Conservation (phyloP, 2,329 filamentous ascomycete species). For the Cladophialophora immunda region DNA sequence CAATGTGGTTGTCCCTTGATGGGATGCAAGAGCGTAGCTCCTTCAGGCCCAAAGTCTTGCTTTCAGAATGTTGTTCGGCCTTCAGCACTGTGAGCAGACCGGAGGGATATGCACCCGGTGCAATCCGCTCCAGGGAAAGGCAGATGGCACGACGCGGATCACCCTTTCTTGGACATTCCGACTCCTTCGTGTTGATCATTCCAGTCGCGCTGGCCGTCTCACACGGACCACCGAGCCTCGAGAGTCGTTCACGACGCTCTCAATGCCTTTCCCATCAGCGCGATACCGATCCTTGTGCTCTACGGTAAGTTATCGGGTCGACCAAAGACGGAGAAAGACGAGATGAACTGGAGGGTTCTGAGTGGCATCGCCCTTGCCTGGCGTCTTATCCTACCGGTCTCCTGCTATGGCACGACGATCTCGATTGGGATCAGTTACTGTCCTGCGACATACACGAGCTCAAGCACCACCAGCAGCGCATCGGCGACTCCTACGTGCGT, state of each 20-base stretch:
- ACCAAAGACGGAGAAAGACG: neutral
- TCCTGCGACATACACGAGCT: slow-evolving; percentile 31
- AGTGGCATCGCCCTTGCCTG: slow-evolving; percentile 19
- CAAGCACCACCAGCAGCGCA: slow-evolving; percentile 19
- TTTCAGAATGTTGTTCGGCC: neutral
- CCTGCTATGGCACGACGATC: slow-evolving; percentile 35
- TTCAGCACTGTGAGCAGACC: neutral
- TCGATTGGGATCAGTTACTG: slow-evolving; percentile 32
- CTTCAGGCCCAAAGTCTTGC: neutral
- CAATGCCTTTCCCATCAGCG: neutral
- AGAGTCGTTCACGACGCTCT: neutral
- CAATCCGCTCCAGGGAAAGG: neutral
- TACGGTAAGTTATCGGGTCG: slow-evolving; percentile 2
- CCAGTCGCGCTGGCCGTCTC: slow-evolving; percentile 25
- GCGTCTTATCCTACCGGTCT: slow-evolving; percentile 18
- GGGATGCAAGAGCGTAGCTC: neutral
- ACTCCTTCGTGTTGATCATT: slow-evolving; percentile 26
- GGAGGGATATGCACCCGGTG: neutral
- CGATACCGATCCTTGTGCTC: neutral
- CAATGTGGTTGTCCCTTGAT: neutral
- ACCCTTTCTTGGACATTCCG: slow-evolving; percentile 20
- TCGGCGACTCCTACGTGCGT: slow-evolving; percentile 29
- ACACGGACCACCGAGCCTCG: slow-evolving; percentile 24
- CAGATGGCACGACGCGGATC: neutral
- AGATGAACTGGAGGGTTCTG: slow-evolving; percentile 26